These are phyloP conservation scores for Citrus cavaleriei DNA, from an alignment of 345 rosid species.

Conservation along the genomic window DNA sequence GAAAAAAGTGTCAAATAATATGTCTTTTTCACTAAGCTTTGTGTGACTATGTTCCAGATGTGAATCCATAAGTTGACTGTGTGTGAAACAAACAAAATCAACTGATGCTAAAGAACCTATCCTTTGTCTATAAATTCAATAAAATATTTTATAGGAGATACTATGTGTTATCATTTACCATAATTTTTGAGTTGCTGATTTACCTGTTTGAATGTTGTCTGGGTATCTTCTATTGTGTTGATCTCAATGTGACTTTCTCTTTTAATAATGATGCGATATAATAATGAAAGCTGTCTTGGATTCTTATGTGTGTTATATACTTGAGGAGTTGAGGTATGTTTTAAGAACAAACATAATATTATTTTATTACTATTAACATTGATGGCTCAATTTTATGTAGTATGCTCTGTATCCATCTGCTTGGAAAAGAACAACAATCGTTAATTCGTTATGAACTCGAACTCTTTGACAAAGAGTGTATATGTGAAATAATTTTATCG, in stretches of 20 bases:
- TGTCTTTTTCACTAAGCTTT: background rate
- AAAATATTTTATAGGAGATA: background rate
- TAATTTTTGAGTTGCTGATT: background rate
- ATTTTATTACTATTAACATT: no score
- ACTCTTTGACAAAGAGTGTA: background rate
- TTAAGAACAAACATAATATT: no score
- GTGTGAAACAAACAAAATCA: background rate
- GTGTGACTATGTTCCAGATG: background rate
- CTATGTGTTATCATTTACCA: no score
- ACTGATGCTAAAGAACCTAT: background rate
- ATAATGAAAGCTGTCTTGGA: background rate
- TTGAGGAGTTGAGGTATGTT: no score
- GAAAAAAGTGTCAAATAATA: background rate
- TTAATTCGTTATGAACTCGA: background rate
- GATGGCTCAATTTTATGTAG: background rate
- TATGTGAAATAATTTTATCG: background rate
- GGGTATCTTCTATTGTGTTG: background rate
- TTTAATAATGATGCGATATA: background rate
- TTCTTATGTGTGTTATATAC: no score
- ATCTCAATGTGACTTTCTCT: background rate
- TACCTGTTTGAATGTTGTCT: background rate
- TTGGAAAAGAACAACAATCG: background rate
- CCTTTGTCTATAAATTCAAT: background rate
- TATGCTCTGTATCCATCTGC: background rate
- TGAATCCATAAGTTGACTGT: background rate